Conservation (phyloP, 345 rosid species). For the Raphanus raphanistrum region DNA sequence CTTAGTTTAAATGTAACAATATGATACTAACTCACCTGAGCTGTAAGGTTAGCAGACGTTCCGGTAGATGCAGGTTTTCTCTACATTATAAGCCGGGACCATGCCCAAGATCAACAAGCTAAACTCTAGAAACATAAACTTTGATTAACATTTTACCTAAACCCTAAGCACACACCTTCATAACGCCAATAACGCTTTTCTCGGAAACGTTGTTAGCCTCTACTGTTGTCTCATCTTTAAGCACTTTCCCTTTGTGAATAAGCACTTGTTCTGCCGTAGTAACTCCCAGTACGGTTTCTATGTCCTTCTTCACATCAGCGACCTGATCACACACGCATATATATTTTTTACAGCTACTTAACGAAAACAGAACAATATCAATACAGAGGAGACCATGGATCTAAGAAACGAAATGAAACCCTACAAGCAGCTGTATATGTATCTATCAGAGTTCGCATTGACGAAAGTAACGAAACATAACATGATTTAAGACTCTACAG, state of each 20-base stretch:
- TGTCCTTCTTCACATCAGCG: conserved; percentile 60
- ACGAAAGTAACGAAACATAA: background rate
- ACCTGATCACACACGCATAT: conserved; percentile 40
- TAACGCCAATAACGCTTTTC: conserved; percentile 57
- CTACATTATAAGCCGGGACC: conserved; percentile 32
- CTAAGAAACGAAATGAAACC: background rate
- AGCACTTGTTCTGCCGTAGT: conserved; percentile 67
- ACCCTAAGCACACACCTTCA: background rate
- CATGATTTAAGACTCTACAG: background rate
- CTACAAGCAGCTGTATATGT: background rate
- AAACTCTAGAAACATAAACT: conserved; percentile 8
- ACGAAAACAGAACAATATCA: background rate
- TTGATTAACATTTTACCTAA: background rate
- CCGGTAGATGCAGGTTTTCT: conserved; percentile 57
- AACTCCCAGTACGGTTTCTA: conserved; percentile 60
- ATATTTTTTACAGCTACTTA: background rate
- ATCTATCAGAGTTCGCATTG: too few species aligned
- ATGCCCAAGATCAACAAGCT: conserved; percentile 4
- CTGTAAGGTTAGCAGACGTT: conserved; percentile 45
- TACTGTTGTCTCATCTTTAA: conserved; percentile 64
- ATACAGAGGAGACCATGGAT: background rate
- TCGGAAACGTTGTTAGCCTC: conserved; percentile 62
- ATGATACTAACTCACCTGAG: conserved; percentile 41
- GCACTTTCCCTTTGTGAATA: conserved; percentile 68
- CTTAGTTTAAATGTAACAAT: background rate